Evolutionary conservation across 306 rosid species (phyloP), one percentile per base, ranked within the genome.

Genomic region (Cyamopsis tetragonoloba): DNA sequence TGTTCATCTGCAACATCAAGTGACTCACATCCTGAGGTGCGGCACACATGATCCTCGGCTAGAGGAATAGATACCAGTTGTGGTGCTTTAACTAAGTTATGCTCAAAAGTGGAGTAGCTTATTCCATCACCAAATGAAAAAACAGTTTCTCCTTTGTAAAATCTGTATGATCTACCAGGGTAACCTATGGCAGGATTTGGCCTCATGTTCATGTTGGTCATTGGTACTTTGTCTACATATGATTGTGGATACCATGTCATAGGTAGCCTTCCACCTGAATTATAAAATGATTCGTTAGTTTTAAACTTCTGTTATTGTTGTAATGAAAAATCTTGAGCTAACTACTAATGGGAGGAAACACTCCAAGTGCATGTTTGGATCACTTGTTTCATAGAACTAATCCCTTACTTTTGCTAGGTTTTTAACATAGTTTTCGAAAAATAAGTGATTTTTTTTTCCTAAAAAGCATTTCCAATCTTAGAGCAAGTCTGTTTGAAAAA

Each of bases 211-310:
- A 95, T 95, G 74, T 86, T 79, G 10, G 90, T 88, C 99, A 95
- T 95, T 54, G 97, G 92, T 6, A 90, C 96, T 43, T 87, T 85
- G 54, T 85, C 95, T 42, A 78, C 83, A 44, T 83, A 95, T 7
- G 97, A 79, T 76, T 90, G 88, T 30, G 99, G 99, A 63, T 95
- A 95, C 99, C 99, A 95, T 44, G 99, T 90, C 76, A 95, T 86
- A 2, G 99, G 97, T 49, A 95, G 71, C 71, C 95, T 88, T 70
- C 99, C 99, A 82, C 96, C 97, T 90, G 79, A 46, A 70, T 41
- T 5, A 59, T 1, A n/a, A 41, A n/a, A 11, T 28, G 34, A 59
- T n/a, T 13, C 7, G 0, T 60, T 3, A 60, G 12, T 37, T 1
- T 55, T 38, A 53, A 73, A 64, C 39, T 41, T 57, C 38, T 62